Evolutionary conservation across 495 filamentous ascomycete genomes (phyloP).

Genomic region (Daldinia vernicosa): DNA sequence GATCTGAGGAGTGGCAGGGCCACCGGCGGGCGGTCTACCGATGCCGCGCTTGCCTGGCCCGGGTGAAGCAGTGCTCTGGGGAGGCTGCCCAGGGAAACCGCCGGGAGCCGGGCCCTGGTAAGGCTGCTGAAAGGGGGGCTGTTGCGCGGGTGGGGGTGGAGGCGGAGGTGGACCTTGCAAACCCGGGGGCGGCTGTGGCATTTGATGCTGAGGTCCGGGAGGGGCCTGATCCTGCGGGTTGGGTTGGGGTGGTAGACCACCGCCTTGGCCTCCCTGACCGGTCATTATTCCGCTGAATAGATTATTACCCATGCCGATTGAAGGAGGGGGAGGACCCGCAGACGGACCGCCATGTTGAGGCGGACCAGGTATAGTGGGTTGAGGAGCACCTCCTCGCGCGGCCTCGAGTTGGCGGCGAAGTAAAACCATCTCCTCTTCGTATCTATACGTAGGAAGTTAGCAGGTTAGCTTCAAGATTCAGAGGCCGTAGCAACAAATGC

Average conservation of each 20-base stretch:
- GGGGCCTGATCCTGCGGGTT: conserved; percentile 65
- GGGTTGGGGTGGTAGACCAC: conserved; percentile 85
- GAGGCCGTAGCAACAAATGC: conserved; percentile 37
- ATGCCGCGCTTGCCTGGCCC: conserved; percentile 73
- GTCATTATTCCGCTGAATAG: conserved; percentile 96
- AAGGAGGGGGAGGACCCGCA: conserved; percentile 79
- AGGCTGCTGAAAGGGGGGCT: conserved; percentile 59
- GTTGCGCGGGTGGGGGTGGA: conserved; percentile 62
- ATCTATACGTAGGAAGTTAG: conserved; percentile 62
- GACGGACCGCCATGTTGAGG: conserved; percentile 79
- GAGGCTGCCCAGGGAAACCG: conserved; percentile 70
- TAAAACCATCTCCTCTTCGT: conserved; percentile 88
- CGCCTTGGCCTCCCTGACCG: conserved; percentile 83
- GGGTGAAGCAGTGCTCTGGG: conserved; percentile 85
- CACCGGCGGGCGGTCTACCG: conserved; percentile 68
- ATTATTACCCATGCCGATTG: conserved; percentile 91
- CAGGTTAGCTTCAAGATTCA: not conserved
- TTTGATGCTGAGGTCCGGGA: conserved; percentile 63
- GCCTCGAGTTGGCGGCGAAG: conserved; percentile 89
- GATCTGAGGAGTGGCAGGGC: conserved; percentile 90
- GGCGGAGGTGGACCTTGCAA: conserved; percentile 70
- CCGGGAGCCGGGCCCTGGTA: conserved; percentile 61
- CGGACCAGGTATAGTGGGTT: conserved; percentile 68
- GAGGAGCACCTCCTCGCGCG: conserved; percentile 70
- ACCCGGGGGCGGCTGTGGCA: conserved; percentile 70